Evolutionary conservation across 208 protist species (phyloP), one percentile per base, ranked within the genome.

Genomic region (Acanthamoeba polyphaga): DNA sequence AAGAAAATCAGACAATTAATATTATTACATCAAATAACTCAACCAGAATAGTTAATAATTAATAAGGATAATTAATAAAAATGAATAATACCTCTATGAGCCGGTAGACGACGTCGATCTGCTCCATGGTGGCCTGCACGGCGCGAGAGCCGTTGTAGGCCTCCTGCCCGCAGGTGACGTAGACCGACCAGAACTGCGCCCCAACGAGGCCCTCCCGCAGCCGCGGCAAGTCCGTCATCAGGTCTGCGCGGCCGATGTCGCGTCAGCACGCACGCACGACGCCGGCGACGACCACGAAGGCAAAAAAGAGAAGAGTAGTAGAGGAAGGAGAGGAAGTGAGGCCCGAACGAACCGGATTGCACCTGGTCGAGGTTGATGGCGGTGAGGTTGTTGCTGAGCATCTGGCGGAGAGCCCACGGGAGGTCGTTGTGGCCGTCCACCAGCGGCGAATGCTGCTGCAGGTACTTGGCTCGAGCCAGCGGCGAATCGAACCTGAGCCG

Each of bases 341-440:
- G 34, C 9, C 13, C 17, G 72, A 13, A 19, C 46, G 19, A 29
- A 68, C 60, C 82, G 34, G 87, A 78, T 17, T 92, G 87, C 9
- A 72, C 64, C 12, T 22, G 34, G 64, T 51, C 43, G 27, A 78
- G 87, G 49, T 92, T 43, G 58, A 74, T 78, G 43, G 87, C 34
- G 27, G 34, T 49, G 87, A 78, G 64, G 19, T 78, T 51, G 58
- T 92, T 92, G 55, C 10, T 22, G 32, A 92, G 34, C 55, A n/a
- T 10, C 9, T 70, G 13, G 38, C 87, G 49, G 9, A 78, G 51
- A 15, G 58, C 43, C 87, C 87, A 92, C 38, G 87, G 87, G 27
- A 92, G 60, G 38, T 92, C 87, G 32, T 92, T 92, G 87, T 92
- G 87, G 49, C 87, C 87, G 27, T 92, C 87, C 87, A 92, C 87